Conservation (phyloP, 495 filamentous ascomycete genomes). For the Xylona heveae region DNA sequence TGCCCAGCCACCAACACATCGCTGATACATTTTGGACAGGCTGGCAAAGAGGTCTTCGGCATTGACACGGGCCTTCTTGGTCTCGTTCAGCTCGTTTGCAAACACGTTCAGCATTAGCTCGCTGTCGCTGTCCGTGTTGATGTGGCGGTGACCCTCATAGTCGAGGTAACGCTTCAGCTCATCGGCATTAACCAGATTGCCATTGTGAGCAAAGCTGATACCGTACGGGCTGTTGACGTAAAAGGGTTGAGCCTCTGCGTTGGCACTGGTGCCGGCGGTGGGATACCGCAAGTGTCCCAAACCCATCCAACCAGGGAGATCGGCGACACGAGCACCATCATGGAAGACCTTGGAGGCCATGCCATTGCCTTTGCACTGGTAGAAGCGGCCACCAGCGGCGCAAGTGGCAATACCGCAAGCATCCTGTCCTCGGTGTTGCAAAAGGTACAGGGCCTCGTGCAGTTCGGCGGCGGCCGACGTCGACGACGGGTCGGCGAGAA, state of each 20-base stretch:
- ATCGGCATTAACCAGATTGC: conserved; percentile 86
- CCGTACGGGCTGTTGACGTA: conserved; percentile 89
- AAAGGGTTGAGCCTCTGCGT: conserved; percentile 68
- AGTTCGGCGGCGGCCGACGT: conserved; percentile 53
- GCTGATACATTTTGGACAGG: conserved; percentile 50
- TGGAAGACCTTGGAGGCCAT: conserved; percentile 79
- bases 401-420: conserved; percentile 77
- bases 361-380: conserved; percentile 81
- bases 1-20: conserved; percentile 69
- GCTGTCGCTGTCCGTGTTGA: conserved; percentile 91
- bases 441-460: conserved; percentile 75
- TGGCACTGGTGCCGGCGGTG: conserved; percentile 70
- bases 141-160: conserved; percentile 74
- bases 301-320: conserved; percentile 80
- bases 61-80: conserved; percentile 91
- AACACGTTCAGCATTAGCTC: conserved; percentile 94
- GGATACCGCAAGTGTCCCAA: conserved; percentile 80
- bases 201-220: conserved; percentile 52
- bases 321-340: conserved; percentile 49
- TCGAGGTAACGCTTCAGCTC: conserved; percentile 64
- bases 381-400: conserved; percentile 56
- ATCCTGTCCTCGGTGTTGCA: conserved; percentile 80
- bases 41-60: conserved; percentile 71
- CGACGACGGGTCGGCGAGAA: conserved; percentile 43
- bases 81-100: conserved; percentile 81